These are phyloP conservation scores for Aspergillus carlsbadensis DNA, from an alignment of 495 filamentous ascomycete genomes.

Conservation along the genomic window DNA sequence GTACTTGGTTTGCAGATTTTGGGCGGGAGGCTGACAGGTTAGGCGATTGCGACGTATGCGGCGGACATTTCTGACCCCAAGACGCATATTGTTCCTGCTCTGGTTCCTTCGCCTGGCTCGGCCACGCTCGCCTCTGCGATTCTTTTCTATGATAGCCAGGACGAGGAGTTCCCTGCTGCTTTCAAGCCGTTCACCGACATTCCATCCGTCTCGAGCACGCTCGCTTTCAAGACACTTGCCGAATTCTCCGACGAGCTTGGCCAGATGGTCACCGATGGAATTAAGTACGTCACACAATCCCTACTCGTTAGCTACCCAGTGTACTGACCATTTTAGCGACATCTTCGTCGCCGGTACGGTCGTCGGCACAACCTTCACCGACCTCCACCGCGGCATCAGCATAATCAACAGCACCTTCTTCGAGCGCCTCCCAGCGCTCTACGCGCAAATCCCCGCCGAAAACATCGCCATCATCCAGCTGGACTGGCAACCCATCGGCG, in stretches of 20 bases:
- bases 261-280: constrained; percentile 23
- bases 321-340: constrained; percentile 18
- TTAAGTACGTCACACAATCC: constrained; percentile 25
- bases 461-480: constrained; percentile 39
- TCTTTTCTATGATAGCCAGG: constrained; percentile 39
- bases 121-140: constrained; percentile 32
- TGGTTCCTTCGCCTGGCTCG: constrained; percentile 24
- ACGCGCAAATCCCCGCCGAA: constrained; percentile 26
- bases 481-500: constrained; percentile 48
- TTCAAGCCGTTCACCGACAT: constrained; percentile 40
- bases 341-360: constrained; percentile 39
- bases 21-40: no score
- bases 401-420: constrained; percentile 42
- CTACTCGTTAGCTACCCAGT: neutral
- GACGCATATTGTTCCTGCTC: constrained; percentile 33
- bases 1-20: no score
- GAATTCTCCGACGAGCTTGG: constrained; percentile 32
- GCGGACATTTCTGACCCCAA: constrained; percentile 33
- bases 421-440: constrained; percentile 30
- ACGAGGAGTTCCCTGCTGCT: constrained; percentile 27
- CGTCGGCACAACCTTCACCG: constrained; percentile 28
- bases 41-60: constrained; percentile 33
- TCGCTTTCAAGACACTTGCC: constrained; percentile 34
- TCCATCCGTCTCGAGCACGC: constrained; percentile 30
- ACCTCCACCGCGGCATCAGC: constrained; percentile 30